phyloP scores from a whole-genome alignment of 2,329 filamentous ascomycete genomes.

The Rutstroemia sp. region DNA sequence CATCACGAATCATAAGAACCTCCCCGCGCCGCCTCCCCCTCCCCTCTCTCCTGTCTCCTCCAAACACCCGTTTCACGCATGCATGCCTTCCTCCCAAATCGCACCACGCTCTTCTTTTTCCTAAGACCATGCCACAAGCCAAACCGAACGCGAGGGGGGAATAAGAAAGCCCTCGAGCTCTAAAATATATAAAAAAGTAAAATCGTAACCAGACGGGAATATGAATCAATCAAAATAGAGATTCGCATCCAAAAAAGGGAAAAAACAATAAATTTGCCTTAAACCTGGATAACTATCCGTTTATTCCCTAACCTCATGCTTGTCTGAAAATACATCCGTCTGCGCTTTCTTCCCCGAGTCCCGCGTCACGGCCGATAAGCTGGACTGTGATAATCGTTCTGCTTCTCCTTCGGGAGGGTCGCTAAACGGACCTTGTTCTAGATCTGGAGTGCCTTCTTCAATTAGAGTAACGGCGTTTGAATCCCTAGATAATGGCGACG shows the following conservation, averaged over 20 bases:
- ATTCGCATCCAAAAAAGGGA: not conserved
- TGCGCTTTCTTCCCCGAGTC: conserved; percentile 37
- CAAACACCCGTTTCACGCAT: too few species aligned
- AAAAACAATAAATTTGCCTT: too few species aligned
- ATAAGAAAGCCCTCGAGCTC: not conserved
- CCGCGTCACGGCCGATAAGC: conserved; percentile 49
- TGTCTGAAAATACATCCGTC: conserved; percentile 49
- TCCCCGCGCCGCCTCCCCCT: too few species aligned
- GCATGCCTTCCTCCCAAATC: too few species aligned
- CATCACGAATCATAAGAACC: too few species aligned
- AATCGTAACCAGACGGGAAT: conserved; percentile 4
- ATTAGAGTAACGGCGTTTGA: conserved; percentile 42
- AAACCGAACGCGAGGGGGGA: not conserved
- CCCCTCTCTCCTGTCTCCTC: too few species aligned
- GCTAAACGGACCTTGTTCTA: conserved; percentile 52
- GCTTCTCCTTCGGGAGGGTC: conserved; percentile 38
- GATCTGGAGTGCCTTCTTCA: conserved; percentile 41
- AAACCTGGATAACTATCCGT: not conserved
- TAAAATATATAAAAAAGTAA: not conserved
- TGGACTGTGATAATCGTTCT: conserved; percentile 35
- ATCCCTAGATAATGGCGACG: conserved; percentile 27
- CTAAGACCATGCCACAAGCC: not conserved
- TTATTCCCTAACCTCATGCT: conserved; percentile 46
- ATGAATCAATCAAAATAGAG: not conserved
- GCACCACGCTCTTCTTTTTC: too few species aligned